These are phyloP conservation scores for Fusarium lyarnte DNA, from an alignment of 2,329 filamentous ascomycete species.

Conservation along the genomic window DNA sequence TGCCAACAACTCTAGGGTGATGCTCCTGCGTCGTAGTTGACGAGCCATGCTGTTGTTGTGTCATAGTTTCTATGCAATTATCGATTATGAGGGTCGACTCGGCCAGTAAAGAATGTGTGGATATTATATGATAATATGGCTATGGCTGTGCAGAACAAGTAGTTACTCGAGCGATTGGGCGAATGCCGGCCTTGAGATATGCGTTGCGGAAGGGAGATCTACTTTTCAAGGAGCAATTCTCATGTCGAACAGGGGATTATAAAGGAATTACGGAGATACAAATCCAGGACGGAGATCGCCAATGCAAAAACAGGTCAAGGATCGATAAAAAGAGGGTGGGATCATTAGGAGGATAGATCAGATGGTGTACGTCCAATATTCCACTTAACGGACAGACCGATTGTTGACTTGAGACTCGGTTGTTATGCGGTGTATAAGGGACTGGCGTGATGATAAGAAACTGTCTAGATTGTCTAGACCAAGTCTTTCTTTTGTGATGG, in stretches of 20 bases:
- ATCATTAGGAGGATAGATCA: constrained; percentile 17
- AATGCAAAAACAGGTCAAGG: constrained; percentile 2
- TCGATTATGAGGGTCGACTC: neutral
- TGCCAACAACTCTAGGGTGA: constrained; percentile 29
- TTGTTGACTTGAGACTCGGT: constrained; percentile 25
- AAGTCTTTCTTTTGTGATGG: constrained; percentile 18
- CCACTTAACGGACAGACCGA: constrained; percentile 3
- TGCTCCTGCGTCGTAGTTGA: constrained; percentile 9
- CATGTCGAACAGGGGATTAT: constrained; percentile 17
- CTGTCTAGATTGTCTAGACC: constrained; percentile 1
- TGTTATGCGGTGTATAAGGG: constrained; percentile 27
- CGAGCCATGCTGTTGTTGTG: constrained; percentile 15
- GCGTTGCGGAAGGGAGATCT: neutral
- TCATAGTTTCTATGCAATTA: constrained; percentile 14
- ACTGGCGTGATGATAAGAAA: constrained; percentile 18
- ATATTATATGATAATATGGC: neutral
- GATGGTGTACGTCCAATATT: constrained; percentile 26
- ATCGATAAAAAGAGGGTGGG: constrained; percentile 11
- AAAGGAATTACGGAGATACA: neutral
- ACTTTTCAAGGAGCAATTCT: constrained; percentile 2
- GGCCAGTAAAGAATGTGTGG: neutral
- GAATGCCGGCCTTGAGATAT: neutral
- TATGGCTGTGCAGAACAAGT: neutral
- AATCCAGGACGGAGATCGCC: constrained; percentile 5
- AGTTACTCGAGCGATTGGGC: neutral